A percentile compares a stretch with the other conserved stretches of the same genome.
These are phyloP conservation scores for Exophiala sideris DNA, from an alignment of 2,329 filamentous ascomycete species.

Conservation along the genomic window DNA sequence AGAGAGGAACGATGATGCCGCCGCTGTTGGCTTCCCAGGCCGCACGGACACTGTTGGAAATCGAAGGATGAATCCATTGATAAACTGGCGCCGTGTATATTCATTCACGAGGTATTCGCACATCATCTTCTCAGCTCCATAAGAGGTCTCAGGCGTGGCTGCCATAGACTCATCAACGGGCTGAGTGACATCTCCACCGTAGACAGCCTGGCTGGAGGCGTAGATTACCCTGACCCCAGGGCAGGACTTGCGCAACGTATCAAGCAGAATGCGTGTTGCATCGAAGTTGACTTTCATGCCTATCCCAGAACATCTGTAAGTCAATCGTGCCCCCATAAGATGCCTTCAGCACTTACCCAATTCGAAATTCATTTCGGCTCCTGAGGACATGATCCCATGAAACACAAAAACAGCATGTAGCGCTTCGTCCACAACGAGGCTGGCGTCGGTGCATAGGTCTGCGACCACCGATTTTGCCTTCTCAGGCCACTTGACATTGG, in stretches of 20 bases:
- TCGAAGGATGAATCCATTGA: constrained; percentile 56
- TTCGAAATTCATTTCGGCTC: constrained; percentile 58
- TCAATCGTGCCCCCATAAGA: too few relatives aligned
- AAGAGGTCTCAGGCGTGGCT: constrained; percentile 59
- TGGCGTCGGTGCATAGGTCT: constrained; percentile 37
- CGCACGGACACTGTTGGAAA: constrained; percentile 61
- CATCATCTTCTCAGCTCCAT: constrained; percentile 61
- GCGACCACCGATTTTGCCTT: too few relatives aligned
- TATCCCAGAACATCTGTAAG: too few relatives aligned
- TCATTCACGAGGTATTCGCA: constrained; percentile 61
- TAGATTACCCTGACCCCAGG: constrained; percentile 58
- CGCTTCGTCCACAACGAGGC: too few relatives aligned
- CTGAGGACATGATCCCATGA: constrained; percentile 65
- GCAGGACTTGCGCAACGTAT: constrained; percentile 47
- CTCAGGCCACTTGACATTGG: too few relatives aligned
- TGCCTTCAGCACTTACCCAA: constrained; percentile 38
- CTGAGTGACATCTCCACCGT: constrained; percentile 41
- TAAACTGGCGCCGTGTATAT: constrained; percentile 55
- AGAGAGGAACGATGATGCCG: constrained; percentile 51
- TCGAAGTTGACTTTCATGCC: constrained; percentile 57
- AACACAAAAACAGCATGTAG: constrained; percentile 33
- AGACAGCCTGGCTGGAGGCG: constrained; percentile 60
- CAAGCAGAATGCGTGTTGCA: constrained; percentile 53
- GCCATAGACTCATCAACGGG: constrained; percentile 47
- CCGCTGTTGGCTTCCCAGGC: constrained; percentile 47